phyloP scores from a whole-genome alignment of 805 yeast genomes.

The Nakazawaea ernobii region DNA sequence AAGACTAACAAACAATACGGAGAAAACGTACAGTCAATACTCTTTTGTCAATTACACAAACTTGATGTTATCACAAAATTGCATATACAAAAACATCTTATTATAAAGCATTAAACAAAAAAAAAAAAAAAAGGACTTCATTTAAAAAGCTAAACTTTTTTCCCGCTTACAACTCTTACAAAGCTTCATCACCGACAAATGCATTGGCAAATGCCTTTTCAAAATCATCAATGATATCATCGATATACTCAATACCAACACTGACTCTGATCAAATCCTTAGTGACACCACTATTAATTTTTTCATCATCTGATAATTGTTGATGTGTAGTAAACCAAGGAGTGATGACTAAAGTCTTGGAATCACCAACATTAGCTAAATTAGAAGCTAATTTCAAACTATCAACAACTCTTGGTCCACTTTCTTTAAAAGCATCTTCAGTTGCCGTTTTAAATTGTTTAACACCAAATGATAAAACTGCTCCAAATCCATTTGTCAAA shows the following conservation, averaged over 20 bases:
- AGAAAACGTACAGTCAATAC: too few relatives aligned
- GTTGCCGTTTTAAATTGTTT: conserved; percentile 47
- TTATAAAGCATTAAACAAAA: neutral
- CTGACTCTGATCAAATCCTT: conserved; percentile 84
- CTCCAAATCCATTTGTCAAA: conserved; percentile 76
- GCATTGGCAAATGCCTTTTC: conserved; percentile 76
- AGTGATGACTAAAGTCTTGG: conserved; percentile 90
- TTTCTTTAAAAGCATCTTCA: conserved; percentile 58
- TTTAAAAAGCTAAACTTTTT: neutral
- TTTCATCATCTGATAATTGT: conserved; percentile 80
- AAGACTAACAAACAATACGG: too few relatives aligned
- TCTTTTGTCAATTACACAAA: too few relatives aligned
- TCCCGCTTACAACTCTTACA: too few relatives aligned
- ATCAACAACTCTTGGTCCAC: conserved; percentile 84
- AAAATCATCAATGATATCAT: conserved; percentile 84
- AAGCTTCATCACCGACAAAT: conserved; percentile 22
- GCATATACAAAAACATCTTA: neutral
- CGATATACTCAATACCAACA: conserved; percentile 87
- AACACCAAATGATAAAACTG: conserved; percentile 85
- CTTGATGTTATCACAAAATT: too few relatives aligned
- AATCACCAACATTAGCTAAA: conserved; percentile 96
- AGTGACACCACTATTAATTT: conserved; percentile 78
- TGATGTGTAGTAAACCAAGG: conserved; percentile 96
- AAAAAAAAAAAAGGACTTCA: neutral
- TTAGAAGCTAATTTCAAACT: conserved; percentile 79